These are phyloP conservation scores for Xylaria palmicola DNA, from an alignment of 495 filamentous ascomycete genomes.

Conservation along the genomic window DNA sequence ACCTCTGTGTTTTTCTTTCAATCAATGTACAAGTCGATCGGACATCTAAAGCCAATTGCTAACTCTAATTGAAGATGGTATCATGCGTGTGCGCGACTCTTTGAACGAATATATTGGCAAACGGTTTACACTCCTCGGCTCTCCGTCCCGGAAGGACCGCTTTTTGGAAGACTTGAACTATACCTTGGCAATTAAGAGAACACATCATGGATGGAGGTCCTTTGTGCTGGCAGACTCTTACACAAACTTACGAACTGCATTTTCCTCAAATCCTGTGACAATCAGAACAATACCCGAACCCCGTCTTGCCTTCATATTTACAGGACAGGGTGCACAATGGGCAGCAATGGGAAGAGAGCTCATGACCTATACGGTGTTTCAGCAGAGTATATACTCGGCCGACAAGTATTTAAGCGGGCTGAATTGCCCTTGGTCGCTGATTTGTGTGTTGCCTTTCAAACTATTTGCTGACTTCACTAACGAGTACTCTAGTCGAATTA, in stretches of 20 bases:
- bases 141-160: not conserved
- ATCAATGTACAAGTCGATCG: not conserved
- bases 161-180: conserved; percentile 17
- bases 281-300: not conserved
- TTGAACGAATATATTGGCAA: conserved; percentile 1
- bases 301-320: conserved; percentile 31
- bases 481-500: conserved; percentile 8
- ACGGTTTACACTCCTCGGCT: not conserved
- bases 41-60: not conserved
- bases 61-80: not conserved
- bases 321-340: conserved; percentile 43
- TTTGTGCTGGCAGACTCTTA: conserved; percentile 9
- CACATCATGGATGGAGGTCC: conserved; percentile 22
- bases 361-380: conserved; percentile 19
- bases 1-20: not conserved
- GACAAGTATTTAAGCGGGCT: conserved; percentile 21
- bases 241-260: not conserved
- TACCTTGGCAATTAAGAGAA: conserved; percentile 28
- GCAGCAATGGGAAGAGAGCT: conserved; percentile 47
- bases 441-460: conserved; percentile 15
- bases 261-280: not conserved
- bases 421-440: conserved; percentile 24
- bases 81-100: conserved; percentile 1
- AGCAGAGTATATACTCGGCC: conserved; percentile 11
- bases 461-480: not conserved